Evolutionary conservation across 2,329 filamentous ascomycete genomes (phyloP).

Genomic region (Penicillium sp.): DNA sequence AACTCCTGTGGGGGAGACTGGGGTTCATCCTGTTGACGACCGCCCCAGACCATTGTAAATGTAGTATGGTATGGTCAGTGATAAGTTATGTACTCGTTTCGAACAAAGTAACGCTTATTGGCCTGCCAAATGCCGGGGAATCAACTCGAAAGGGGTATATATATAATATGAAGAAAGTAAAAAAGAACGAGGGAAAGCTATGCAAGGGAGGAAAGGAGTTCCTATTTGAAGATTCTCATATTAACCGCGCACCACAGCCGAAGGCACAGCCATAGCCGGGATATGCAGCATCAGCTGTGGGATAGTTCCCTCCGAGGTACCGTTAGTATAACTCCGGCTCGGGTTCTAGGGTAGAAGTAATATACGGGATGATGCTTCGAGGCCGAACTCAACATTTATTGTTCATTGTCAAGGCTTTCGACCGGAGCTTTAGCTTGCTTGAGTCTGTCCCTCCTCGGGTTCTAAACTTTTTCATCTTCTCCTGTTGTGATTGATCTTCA

Average conservation of each 20-base stretch:
- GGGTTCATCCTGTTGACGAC: constrained; percentile 19
- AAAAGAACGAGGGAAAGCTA: constrained; percentile 1
- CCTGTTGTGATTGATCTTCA: not conserved
- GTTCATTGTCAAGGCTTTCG: not conserved
- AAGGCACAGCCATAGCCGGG: constrained; percentile 20
- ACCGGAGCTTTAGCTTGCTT: not conserved
- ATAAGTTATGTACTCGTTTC: not conserved
- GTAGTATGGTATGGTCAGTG: not conserved
- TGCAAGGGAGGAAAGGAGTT: constrained; percentile 6
- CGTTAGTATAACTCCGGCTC: constrained; percentile 5
- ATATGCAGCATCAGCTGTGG: constrained; percentile 17
- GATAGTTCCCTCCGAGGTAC: constrained; percentile 24
- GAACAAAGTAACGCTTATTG: not conserved
- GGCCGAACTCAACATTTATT: not conserved
- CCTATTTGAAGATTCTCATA: not conserved
- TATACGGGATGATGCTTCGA: not conserved
- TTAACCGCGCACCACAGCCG: constrained; percentile 18
- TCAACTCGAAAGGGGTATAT: not conserved
- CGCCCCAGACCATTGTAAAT: constrained; percentile 34
- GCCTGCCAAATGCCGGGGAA: not conserved
- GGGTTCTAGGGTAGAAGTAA: not conserved
- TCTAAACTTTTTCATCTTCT: not conserved
- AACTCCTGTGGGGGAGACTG: constrained; percentile 13
- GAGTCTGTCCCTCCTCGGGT: not conserved
- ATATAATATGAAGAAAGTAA: not conserved